Evolutionary conservation across 2,329 filamentous ascomycete species (phyloP).

Genomic region (Sclerotinia glacialis): DNA sequence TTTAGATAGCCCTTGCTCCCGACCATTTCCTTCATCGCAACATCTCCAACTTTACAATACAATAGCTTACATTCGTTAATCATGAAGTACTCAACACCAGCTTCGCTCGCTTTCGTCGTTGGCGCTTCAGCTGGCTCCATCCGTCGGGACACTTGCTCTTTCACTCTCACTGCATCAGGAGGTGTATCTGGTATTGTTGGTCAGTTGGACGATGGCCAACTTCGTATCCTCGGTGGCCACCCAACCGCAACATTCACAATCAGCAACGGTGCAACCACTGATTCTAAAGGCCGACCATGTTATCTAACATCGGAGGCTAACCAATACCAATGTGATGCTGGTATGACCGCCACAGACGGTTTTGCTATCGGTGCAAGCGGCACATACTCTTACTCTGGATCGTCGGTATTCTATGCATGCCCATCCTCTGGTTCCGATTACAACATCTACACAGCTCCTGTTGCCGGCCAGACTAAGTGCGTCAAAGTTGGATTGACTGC

Average conservation of each 20-base stretch:
- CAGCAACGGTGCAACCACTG: conserved; percentile 52
- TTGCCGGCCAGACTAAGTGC: conserved; percentile 47
- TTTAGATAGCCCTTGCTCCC: conserved; percentile 4
- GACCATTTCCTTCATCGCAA: too few relatives aligned
- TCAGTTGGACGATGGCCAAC: conserved; percentile 61
- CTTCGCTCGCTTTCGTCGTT: background rate
- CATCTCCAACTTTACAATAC: background rate
- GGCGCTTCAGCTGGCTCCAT: conserved; percentile 7
- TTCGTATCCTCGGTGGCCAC: conserved; percentile 53
- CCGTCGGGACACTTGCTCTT: conserved; percentile 45
- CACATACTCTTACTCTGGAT: conserved; percentile 48
- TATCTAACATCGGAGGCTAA: conserved; percentile 41
- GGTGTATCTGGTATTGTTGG: conserved; percentile 53
- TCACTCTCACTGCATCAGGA: conserved; percentile 51
- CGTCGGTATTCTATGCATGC: conserved; percentile 58
- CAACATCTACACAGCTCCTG: conserved; percentile 52
- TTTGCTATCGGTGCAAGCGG: conserved; percentile 54
- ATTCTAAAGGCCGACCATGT: conserved; percentile 57
- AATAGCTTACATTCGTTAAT: conserved; percentile 7
- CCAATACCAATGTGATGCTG: conserved; percentile 47
- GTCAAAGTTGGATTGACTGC: conserved; percentile 48
- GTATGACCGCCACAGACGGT: conserved; percentile 50
- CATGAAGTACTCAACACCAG: conserved; percentile 14
- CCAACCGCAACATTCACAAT: conserved; percentile 53
- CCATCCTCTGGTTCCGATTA: conserved; percentile 52